A percentile compares a stretch with the other conserved stretches of the same genome.
These are phyloP conservation scores for Diaporthe citriasiana DNA, from an alignment of 2,329 filamentous ascomycete species.

Conservation along the genomic window DNA sequence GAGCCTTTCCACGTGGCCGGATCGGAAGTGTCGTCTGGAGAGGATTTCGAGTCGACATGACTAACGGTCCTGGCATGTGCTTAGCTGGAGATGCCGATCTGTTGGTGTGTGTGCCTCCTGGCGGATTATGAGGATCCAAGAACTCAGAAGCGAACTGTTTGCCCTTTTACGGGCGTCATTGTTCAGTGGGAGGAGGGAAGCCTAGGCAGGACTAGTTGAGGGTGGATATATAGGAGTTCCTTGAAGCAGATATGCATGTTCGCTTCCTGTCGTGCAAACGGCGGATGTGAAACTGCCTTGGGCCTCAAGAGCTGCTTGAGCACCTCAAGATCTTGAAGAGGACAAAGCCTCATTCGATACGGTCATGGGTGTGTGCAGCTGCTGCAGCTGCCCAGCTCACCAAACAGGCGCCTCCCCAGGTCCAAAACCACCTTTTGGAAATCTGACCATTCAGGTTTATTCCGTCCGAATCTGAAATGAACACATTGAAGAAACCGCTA, in stretches of 20 bases:
- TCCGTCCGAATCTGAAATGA: neutral
- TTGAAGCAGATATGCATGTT: neutral
- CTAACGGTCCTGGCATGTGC: neutral
- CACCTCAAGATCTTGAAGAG: neutral
- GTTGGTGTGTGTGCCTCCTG: neutral
- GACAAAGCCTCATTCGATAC: neutral
- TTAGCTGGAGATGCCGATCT: neutral
- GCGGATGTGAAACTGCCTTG: neutral
- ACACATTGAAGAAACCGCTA: neutral
- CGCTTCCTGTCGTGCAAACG: neutral
- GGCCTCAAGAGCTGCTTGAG: neutral
- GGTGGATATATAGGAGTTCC: neutral
- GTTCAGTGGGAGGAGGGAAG: neutral
- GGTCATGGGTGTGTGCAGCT: neutral
- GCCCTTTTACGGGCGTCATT: neutral
- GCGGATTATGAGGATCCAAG: neutral
- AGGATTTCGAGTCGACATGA: neutral
- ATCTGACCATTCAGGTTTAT: neutral
- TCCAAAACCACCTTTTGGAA: neutral
- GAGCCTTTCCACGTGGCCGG: neutral
- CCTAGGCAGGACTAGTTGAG: neutral
- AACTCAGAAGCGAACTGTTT: neutral
- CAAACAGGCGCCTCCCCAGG: neutral
- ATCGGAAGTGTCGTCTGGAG: neutral
- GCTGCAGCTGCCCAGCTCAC: slow-evolving; percentile 5